Evolutionary conservation across 441 rosid species (phyloP).

Genomic region (Syzygium syzygioides): DNA sequence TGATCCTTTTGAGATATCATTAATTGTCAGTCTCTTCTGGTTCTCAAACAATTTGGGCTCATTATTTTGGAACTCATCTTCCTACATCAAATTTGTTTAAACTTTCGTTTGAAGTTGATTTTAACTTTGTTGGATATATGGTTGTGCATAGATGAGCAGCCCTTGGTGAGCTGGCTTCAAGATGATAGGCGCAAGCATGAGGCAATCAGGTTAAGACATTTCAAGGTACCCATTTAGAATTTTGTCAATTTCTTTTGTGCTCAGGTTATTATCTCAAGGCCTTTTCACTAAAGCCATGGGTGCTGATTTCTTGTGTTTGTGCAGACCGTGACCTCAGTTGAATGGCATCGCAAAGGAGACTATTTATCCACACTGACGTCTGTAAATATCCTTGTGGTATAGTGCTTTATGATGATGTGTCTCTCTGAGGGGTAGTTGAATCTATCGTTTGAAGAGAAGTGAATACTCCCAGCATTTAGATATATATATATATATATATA

Average conservation of each 20-base stretch:
- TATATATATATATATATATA: too few species aligned
- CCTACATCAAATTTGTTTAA: background rate
- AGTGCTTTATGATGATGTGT: background rate
- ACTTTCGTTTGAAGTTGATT: background rate
- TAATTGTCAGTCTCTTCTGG: too few species aligned
- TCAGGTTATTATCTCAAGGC: background rate
- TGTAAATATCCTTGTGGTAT: constrained; percentile 62
- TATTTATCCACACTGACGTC: constrained; percentile 79
- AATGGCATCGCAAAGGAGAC: constrained; percentile 96
- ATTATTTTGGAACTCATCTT: background rate
- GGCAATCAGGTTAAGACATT: too few species aligned
- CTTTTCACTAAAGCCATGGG: background rate
- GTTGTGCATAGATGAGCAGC: constrained; percentile 24
- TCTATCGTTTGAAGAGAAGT: too few species aligned
- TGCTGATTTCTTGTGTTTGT: constrained; percentile 9
- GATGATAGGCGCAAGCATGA: too few species aligned
- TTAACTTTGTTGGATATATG: background rate
- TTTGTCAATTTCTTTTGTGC: background rate
- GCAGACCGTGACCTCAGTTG: constrained; percentile 63
- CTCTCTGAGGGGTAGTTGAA: too few species aligned
- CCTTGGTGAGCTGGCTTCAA: constrained; percentile 32
- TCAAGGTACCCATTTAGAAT: constrained; percentile 44
- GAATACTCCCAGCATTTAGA: too few species aligned
- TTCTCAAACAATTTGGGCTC: too few species aligned
- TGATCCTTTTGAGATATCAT: too few species aligned